Conservation (phyloP, 352 stramenopile species). For the Phytopythium delawarense region DNA sequence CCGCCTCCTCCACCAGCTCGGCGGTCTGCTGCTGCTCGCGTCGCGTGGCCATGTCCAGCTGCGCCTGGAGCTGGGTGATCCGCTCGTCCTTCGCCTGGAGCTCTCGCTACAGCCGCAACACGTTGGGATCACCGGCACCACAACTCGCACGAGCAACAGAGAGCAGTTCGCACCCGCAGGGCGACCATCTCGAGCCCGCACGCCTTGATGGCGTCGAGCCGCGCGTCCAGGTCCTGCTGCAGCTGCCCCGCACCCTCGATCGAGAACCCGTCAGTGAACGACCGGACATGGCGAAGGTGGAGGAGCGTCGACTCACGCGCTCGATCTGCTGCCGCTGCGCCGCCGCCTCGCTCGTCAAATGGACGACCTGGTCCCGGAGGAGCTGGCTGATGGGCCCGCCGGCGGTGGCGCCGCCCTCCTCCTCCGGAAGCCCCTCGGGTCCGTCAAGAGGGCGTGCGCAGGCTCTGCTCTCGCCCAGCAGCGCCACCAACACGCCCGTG, state of each 20-base stretch:
- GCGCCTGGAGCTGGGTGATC: constrained; percentile 28
- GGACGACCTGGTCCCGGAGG: constrained; percentile 35
- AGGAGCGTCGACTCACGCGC: constrained; percentile 16
- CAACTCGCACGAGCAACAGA: neutral
- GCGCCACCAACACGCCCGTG: constrained; percentile 36
- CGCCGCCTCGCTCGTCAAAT: constrained; percentile 44
- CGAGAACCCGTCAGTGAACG: constrained; percentile 7
- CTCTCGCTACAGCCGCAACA: constrained; percentile 25
- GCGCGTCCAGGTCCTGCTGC: constrained; percentile 50
- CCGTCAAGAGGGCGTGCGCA: constrained; percentile 4
- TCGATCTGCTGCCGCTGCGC: constrained; percentile 44
- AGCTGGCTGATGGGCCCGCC: constrained; percentile 11
- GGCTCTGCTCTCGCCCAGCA: constrained; percentile 16
- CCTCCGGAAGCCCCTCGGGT: neutral
- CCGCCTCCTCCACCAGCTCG: constrained; percentile 20
- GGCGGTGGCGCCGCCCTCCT: neutral
- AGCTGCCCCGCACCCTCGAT: constrained; percentile 26
- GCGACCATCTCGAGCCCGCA: constrained; percentile 64
- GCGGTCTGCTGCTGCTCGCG: constrained; percentile 37
- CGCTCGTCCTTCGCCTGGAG: constrained; percentile 41
- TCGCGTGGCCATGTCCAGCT: constrained; percentile 23
- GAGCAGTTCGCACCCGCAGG: constrained; percentile 29
- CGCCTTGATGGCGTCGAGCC: constrained; percentile 44
- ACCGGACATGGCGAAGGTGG: neutral
- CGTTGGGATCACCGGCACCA: neutral